A percentile compares a stretch with the other conserved stretches of the same genome.
phyloP scores from a whole-genome alignment of 768 basidiomycete species.

The Tricholoma sp. region DNA sequence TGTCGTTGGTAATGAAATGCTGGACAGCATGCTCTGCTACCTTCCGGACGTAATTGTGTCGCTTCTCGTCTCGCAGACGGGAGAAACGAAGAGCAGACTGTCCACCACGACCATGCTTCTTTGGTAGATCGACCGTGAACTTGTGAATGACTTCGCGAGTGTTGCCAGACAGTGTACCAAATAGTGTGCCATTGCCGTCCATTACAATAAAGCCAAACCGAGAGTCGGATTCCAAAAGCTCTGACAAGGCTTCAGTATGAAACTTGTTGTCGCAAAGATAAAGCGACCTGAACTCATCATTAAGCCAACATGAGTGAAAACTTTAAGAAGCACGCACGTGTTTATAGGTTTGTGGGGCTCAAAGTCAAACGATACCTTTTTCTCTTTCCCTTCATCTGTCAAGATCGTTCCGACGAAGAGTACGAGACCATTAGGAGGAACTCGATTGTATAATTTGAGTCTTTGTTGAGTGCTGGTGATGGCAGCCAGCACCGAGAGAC shows the following conservation, averaged over 20 bases:
- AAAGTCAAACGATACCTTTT: constrained; percentile 98
- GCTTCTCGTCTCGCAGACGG: constrained; percentile 97
- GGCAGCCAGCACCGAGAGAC: constrained; percentile 94
- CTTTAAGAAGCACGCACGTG: constrained; percentile 57
- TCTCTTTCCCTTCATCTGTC: constrained; percentile 98
- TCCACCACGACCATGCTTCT: constrained; percentile 99
- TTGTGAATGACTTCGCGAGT: constrained; percentile 97
- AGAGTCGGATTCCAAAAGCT: constrained; percentile 94
- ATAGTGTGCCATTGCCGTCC: constrained; percentile 97
- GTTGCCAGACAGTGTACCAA: constrained; percentile 93
- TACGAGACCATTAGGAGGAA: constrained; percentile 94
- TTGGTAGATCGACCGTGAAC: constrained; percentile 97
- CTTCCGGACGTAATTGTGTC: constrained; percentile 99
- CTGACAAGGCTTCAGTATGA: constrained; percentile 95
- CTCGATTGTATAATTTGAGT: constrained; percentile 93
- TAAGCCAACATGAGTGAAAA: constrained; percentile 5
- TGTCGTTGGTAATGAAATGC: constrained; percentile 96
- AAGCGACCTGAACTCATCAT: constrained; percentile 57
- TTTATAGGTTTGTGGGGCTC: constrained; percentile 99
- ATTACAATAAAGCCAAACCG: constrained; percentile 99
- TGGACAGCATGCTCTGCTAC: constrained; percentile 96
- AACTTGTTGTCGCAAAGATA: constrained; percentile 99
- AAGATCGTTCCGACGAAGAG: constrained; percentile 97
- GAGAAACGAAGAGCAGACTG: constrained; percentile 99
- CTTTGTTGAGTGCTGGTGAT: constrained; percentile 98